phyloP scores from a whole-genome alignment of 176 grass and related monocot genomes.

The Ampelocalamus luodianensis region DNA sequence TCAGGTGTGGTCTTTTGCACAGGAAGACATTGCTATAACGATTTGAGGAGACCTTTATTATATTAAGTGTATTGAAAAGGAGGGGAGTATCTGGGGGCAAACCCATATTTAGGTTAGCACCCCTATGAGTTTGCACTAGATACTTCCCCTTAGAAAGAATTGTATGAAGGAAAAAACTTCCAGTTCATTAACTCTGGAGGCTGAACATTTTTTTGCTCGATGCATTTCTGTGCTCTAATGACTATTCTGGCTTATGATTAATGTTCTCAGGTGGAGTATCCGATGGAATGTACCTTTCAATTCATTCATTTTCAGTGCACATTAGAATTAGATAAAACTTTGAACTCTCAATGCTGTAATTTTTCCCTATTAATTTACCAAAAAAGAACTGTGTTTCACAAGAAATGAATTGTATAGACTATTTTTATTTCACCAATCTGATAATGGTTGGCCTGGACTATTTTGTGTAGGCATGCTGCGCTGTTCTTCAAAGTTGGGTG shows the following conservation, averaged over 20 bases:
- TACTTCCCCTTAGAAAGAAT: constrained; percentile 1
- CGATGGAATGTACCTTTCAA: neutral
- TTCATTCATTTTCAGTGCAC: neutral
- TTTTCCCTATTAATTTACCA: neutral
- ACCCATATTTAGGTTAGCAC: neutral
- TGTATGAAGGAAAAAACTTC: neutral
- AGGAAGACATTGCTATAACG: neutral
- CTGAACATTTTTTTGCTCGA: neutral
- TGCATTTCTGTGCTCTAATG: neutral
- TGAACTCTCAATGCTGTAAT: neutral
- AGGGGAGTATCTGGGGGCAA: neutral
- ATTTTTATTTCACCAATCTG: constrained; percentile 37
- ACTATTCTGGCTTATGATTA: neutral
- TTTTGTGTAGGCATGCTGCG: constrained; percentile 83
- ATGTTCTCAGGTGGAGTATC: neutral
- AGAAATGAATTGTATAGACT: neutral
- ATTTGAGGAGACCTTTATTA: neutral
- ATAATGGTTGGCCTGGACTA: constrained; percentile 23
- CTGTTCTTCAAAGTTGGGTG: constrained; percentile 99
- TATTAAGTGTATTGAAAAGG: constrained; percentile 3
- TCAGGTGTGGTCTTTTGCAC: neutral
- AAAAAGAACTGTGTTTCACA: constrained; percentile 15
- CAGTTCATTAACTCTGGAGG: neutral
- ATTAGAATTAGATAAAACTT: constrained; percentile 1
- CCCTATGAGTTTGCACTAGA: neutral